Conservation (phyloP, 306 rosid species). For the Trifolium pratense region DNA sequence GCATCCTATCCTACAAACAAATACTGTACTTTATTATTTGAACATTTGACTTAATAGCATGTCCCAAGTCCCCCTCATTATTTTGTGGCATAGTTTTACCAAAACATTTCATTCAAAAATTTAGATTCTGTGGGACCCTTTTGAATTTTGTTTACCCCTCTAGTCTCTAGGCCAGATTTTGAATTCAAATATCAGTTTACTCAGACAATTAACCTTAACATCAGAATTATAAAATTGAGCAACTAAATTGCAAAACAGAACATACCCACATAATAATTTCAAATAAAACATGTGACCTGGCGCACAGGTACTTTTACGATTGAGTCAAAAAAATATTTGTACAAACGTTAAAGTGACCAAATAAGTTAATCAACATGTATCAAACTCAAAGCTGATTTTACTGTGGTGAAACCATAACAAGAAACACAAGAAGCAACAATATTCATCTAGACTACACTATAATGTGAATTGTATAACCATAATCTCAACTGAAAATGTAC, state of each 20-base stretch:
- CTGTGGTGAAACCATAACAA: conserved; percentile 22
- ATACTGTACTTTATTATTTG: background rate
- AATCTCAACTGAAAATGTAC: conserved; percentile 44
- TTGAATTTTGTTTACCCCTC: background rate
- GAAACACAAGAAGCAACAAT: conserved; percentile 27
- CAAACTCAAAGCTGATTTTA: conserved; percentile 49
- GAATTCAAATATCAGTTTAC: conserved; percentile 37
- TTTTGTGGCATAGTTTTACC: conserved; percentile 39
- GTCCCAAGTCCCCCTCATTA: conserved; percentile 38
- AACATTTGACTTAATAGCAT: background rate
- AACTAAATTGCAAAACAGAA: background rate
- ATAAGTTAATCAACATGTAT: conserved; percentile 27
- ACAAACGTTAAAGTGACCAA: conserved; percentile 37
- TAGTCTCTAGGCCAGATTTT: conserved; percentile 27
- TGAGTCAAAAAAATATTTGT: no score
- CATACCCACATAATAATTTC: background rate
- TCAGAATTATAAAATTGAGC: background rate
- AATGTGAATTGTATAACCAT: conserved; percentile 41
- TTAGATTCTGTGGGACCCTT: conserved; percentile 38
- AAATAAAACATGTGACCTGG: conserved; percentile 33
- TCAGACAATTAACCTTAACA: conserved; percentile 6
- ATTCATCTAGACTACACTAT: conserved; percentile 40
- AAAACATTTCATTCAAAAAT: conserved; percentile 43
- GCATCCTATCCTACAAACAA: background rate
- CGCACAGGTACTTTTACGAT: conserved; percentile 32